Evolutionary conservation across 2,329 filamentous ascomycete genomes (phyloP).

Genomic region (Penicillium sp.): DNA sequence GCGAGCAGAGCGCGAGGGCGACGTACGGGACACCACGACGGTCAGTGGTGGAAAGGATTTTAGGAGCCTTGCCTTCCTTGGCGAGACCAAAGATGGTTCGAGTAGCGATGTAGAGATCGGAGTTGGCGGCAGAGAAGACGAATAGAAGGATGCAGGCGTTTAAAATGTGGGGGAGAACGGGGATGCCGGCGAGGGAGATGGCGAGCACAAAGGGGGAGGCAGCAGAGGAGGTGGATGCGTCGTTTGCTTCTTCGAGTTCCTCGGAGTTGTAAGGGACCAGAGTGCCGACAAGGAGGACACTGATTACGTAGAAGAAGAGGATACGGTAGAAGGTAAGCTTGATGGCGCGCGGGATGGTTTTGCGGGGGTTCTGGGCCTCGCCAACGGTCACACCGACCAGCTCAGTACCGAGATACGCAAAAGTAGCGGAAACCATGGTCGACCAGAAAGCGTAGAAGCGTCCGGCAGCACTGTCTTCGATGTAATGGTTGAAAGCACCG

Average conservation of each 20-base stretch:
- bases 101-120: slow-evolving; percentile 76
- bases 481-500: slow-evolving; percentile 61
- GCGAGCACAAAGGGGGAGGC: slow-evolving; percentile 79
- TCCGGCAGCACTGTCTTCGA: slow-evolving; percentile 52
- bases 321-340: slow-evolving; percentile 83
- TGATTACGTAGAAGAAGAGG: slow-evolving; percentile 77
- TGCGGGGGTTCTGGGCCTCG: slow-evolving; percentile 78
- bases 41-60: slow-evolving; percentile 73
- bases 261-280: slow-evolving; percentile 72
- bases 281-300: slow-evolving; percentile 76
- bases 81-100: slow-evolving; percentile 76
- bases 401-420: slow-evolving; percentile 79
- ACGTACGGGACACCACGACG: slow-evolving; percentile 72
- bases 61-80: slow-evolving; percentile 71
- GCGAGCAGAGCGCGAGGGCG: slow-evolving; percentile 64
- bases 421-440: slow-evolving; percentile 75
- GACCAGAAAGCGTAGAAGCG: slow-evolving; percentile 70
- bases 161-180: slow-evolving; percentile 67
- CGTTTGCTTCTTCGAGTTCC: slow-evolving; percentile 58
- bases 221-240: slow-evolving; percentile 57
- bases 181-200: slow-evolving; percentile 67
- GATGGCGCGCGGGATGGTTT: slow-evolving; percentile 77
- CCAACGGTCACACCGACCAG: slow-evolving; percentile 78
- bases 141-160: slow-evolving; percentile 77
- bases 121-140: slow-evolving; percentile 78